A percentile compares a stretch with the other conserved stretches of the same genome.
These are phyloP conservation scores for Epicoccum nigrum DNA, from an alignment of 2,329 filamentous ascomycete genomes.

Conservation along the genomic window DNA sequence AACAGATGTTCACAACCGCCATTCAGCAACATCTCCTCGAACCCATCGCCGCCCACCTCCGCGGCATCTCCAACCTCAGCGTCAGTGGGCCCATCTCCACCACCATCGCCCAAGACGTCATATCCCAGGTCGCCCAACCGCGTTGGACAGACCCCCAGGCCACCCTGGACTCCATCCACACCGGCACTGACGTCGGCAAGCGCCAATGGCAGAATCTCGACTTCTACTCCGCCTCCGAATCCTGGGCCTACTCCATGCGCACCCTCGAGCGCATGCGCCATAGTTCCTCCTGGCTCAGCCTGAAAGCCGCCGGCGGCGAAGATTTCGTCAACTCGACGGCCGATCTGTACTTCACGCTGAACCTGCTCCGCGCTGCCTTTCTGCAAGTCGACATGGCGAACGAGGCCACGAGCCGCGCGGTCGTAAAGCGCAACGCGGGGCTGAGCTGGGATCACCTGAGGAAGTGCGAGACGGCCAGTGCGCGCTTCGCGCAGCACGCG, in stretches of 20 bases:
- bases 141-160: conserved; percentile 33
- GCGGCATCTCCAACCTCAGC: conserved; percentile 26
- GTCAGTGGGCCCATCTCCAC: conserved; percentile 27
- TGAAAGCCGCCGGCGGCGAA: conserved; percentile 27
- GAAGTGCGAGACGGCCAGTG: conserved; percentile 30
- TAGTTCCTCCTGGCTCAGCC: conserved; percentile 30
- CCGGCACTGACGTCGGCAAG: conserved; percentile 35
- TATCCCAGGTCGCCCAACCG: conserved; percentile 24
- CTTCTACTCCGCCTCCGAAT: conserved; percentile 25
- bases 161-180: conserved; percentile 33
- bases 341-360: conserved; percentile 33
- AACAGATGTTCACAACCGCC: conserved; percentile 24
- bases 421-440: conserved; percentile 24
- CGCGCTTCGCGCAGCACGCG: conserved; percentile 33
- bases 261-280: conserved; percentile 38
- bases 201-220: conserved; percentile 37
- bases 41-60: conserved; percentile 27
- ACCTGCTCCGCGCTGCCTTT: conserved; percentile 32
- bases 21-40: conserved; percentile 29
- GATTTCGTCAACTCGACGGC: conserved; percentile 34
- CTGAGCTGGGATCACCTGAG: conserved; percentile 22
- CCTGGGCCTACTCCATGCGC: conserved; percentile 33
- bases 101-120: conserved; percentile 18
- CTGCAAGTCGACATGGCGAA: conserved; percentile 33
- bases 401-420: neutral